These are phyloP conservation scores for Boletus speciosus DNA, from an alignment of 768 basidiomycete species.

Conservation along the genomic window DNA sequence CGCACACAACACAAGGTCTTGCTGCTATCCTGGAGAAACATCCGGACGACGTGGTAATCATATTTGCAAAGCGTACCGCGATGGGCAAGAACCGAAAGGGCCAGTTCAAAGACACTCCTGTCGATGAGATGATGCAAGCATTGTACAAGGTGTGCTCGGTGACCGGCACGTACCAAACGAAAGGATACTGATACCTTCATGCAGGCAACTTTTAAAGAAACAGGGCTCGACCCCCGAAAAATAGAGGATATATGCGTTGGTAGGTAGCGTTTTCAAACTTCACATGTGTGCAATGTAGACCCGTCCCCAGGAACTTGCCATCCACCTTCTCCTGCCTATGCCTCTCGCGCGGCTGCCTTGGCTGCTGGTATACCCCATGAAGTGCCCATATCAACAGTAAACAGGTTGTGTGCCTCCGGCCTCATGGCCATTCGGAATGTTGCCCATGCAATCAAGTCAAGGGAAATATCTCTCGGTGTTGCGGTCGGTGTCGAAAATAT, in stretches of 20 bases:
- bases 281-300: neutral
- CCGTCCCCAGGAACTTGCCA: slow-evolving; percentile 67
- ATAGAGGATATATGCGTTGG: slow-evolving; percentile 87
- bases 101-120: slow-evolving; percentile 81
- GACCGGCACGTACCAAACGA: neutral
- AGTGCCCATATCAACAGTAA: slow-evolving; percentile 87
- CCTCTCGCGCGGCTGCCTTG: slow-evolving; percentile 83
- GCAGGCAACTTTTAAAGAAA: slow-evolving; percentile 65
- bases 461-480: slow-evolving; percentile 83
- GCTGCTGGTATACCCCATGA: slow-evolving; percentile 85
- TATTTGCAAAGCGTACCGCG: slow-evolving; percentile 87
- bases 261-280: slow-evolving; percentile 27
- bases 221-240: slow-evolving; percentile 62
- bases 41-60: slow-evolving; percentile 85
- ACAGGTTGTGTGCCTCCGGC: slow-evolving; percentile 91
- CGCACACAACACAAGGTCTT: slow-evolving; percentile 39
- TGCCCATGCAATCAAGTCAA: slow-evolving; percentile 79
- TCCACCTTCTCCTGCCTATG: slow-evolving; percentile 74
- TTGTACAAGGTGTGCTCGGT: slow-evolving; percentile 64
- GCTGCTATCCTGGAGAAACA: slow-evolving; percentile 61
- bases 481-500: slow-evolving; percentile 84
- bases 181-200: neutral
- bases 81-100: slow-evolving; percentile 87
- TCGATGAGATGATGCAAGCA: slow-evolving; percentile 82
- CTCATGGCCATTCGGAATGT: slow-evolving; percentile 91